Conservation (phyloP, 2,329 filamentous ascomycete genomes). For the Rhinocladiella mackenziei region DNA sequence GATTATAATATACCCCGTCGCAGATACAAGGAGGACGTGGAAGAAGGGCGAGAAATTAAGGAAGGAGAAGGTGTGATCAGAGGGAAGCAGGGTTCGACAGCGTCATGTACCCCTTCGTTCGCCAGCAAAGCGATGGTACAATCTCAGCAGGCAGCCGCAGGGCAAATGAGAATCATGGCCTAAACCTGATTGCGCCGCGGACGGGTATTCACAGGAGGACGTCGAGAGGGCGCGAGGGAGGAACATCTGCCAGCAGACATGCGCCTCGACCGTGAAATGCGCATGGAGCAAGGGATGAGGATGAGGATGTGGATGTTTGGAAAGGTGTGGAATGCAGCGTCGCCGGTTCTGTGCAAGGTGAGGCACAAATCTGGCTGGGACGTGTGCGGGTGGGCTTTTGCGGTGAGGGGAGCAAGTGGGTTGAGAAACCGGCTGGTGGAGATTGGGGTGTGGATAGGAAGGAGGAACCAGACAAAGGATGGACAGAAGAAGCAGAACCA, state of each 20-base stretch:
- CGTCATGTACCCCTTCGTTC: constrained; percentile 31
- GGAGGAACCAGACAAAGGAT: constrained; percentile 7
- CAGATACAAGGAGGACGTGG: constrained; percentile 18
- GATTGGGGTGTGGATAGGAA: constrained; percentile 6
- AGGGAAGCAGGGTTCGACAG: constrained; percentile 26
- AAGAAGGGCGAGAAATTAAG: constrained; percentile 27
- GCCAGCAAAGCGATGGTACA: constrained; percentile 29
- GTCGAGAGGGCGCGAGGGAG: constrained; percentile 18
- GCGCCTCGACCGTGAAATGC: constrained; percentile 24
- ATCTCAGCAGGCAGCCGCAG: constrained; percentile 34
- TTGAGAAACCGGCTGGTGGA: constrained; percentile 9
- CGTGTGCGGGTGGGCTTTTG: constrained; percentile 17
- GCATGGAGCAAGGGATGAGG: constrained; percentile 31
- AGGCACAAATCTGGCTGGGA: constrained; percentile 25
- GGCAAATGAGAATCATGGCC: constrained; percentile 27
- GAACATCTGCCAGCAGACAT: constrained; percentile 26
- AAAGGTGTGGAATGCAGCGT: constrained; percentile 31
- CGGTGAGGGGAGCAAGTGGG: constrained; percentile 15
- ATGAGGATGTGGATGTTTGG: constrained; percentile 31
- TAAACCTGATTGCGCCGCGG: constrained; percentile 21
- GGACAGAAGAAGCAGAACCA: constrained; percentile 6
- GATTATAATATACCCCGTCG: constrained; percentile 20
- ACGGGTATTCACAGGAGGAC: constrained; percentile 24
- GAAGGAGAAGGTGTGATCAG: constrained; percentile 19
- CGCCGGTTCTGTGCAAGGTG: constrained; percentile 28